Base-by-base conservation (phyloP, 148 eudicot species). In the Vaccinium darrowii region DNA sequence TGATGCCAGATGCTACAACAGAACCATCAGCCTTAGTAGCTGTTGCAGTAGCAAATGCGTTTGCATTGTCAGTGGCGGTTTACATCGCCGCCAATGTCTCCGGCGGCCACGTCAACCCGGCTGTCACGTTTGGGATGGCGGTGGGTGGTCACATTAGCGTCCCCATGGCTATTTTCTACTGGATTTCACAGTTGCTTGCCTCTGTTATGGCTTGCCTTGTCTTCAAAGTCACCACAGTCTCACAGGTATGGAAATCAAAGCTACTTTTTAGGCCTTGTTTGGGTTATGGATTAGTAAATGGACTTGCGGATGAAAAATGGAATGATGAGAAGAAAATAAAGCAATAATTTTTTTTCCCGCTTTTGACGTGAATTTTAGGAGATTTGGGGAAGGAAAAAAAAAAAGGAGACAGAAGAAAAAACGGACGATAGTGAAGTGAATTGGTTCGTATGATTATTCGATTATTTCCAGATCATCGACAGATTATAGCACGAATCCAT, bases 161-260 rank as follows among this genome's bases (percentile, higher is more conserved):
- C 23, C 90, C 93, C 10, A 89, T 90, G 58, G 93, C 99, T 16
- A 23, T 95, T 0, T 92, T 94, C 88, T 95, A 95, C 82, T 93
- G 93, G 96, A 87, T 95, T 56, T 87, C 94, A 0, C 98, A 96
- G 78, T 84, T 96, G 83, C 88, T 96, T 79, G 99, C 89, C 19
- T 90, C 99, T 51, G 87, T 95, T 9, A 84, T 95, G 77, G 98
- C 98, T 65, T 96, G 98, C 76, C 90, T 94, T 21, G 71, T 96
- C 80, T 89, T 96, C 36, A 96, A 92, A 83, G 52, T 89, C 43
- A 51, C 89, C 76, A 93, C 93, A 0, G 95, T 91, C 84, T 85
- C 88, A 76, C 94, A 92, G 86, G 99, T 96, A 87, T 63, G 54
- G 56, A 52, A 52, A 63, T 63, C 27, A n/a, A 63, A n/a, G 47